Base-by-base conservation (phyloP, 345 rosid species). In the Eutrema japonicum region DNA sequence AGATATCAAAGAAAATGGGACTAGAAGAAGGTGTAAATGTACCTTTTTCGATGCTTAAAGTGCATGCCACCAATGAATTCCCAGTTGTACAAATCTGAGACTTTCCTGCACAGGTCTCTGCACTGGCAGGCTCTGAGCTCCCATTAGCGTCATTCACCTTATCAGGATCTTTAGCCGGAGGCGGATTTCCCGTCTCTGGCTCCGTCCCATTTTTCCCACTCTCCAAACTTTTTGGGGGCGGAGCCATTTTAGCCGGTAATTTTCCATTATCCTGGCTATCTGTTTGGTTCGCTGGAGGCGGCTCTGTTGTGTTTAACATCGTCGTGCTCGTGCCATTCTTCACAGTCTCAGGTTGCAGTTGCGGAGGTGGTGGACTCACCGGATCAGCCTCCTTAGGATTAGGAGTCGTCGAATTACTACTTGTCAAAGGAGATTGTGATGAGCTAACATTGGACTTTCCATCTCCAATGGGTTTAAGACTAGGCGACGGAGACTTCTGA, bases 21-120 rank as follows among this genome's bases (percentile, higher is more conserved):
- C 27, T 13, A 32, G 9, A 37, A 37, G 14, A 50, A 30, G 46
- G 49, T 9, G 47, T 4, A 41, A 37, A 67, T 38, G 69, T 86
- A 90, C 93, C 96, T 43, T 47, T 57, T 6, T 78, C 81, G 60
- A 66, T 79, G 49, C 68, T 65, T 74, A 72, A 78, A 75, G 87
- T 74, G 81, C 98, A 92, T 30, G 92, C 95, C 61, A 75, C 70
- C 72, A 87, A 64, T 1, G 71, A 60, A 8, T 54, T 59, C 46
- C 5, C 66, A 64, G 78, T 81, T 2, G 16, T 49, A 68, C 98
- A 93, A n/a, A 54, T 30, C 29, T 75, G 74, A 68, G 55, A 64
- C 10, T 77, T 52, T 48, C 86, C 89, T 11, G 51, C 66, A 78
- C 96, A 93, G 33, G 78, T 88, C 64, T 79, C 86, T 22, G 1